A percentile compares a stretch with the other conserved stretches of the same genome.
Conservation (phyloP, 169 alveolate genomes). For the Eimeria falciformis region DNA sequence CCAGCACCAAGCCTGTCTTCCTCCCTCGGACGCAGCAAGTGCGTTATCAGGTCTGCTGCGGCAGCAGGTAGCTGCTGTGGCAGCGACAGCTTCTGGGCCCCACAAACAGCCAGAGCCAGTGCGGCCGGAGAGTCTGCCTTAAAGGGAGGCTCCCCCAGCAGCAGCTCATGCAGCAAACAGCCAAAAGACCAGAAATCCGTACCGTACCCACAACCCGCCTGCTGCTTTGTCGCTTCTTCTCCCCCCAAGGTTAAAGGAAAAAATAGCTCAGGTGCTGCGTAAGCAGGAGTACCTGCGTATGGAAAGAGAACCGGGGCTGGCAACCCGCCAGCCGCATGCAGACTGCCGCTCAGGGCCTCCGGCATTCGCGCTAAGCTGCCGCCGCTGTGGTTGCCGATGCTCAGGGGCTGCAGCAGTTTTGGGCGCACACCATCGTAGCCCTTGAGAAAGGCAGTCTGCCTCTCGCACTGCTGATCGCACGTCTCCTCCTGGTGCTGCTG, state of each 20-base stretch:
- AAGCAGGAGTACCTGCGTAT: constrained; percentile 33
- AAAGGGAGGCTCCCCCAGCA: constrained; percentile 63
- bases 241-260: background rate
- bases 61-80: constrained; percentile 56
- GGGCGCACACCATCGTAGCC: background rate
- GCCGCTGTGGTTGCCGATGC: background rate
- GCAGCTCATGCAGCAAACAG: constrained; percentile 35
- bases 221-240: constrained; percentile 4
- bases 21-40: constrained; percentile 49
- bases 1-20: constrained; percentile 23
- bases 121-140: background rate
- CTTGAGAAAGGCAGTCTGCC: background rate
- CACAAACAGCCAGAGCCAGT: constrained; percentile 32
- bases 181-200: constrained; percentile 63
- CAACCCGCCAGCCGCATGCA: background rate
- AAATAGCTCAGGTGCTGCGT: constrained; percentile 36
- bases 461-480: background rate
- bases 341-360: background rate
- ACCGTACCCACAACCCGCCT: constrained; percentile 38
- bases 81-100: constrained; percentile 37
- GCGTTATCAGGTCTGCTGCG: constrained; percentile 44
- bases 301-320: background rate
- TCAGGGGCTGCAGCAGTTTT: background rate
- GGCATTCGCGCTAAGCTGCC: background rate
- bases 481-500: constrained; percentile 17